phyloP scores from a whole-genome alignment of 2,329 filamentous ascomycete genomes.

The Paraphoma chrysanthemicola region DNA sequence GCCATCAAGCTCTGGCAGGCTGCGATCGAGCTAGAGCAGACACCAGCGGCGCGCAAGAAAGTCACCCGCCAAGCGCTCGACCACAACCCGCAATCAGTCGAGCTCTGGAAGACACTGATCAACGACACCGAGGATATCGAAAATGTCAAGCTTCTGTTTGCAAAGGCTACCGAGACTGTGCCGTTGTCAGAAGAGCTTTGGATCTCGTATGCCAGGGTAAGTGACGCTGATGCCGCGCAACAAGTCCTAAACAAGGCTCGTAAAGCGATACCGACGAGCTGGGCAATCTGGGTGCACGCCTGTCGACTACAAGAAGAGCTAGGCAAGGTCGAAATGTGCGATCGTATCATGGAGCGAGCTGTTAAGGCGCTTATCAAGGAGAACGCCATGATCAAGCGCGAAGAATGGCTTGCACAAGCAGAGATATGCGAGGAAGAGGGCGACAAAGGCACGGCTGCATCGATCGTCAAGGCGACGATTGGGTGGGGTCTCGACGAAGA shows the following conservation, averaged over 20 bases:
- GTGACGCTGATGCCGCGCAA: slow-evolving; percentile 89
- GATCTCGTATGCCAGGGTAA: slow-evolving; percentile 89
- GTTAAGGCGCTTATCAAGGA: slow-evolving; percentile 87
- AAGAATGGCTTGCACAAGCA: slow-evolving; percentile 95
- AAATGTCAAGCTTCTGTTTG: slow-evolving; percentile 86
- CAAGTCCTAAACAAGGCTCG: slow-evolving; percentile 94
- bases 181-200: slow-evolving; percentile 93
- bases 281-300: slow-evolving; percentile 97
- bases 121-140: slow-evolving; percentile 91
- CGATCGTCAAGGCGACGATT: slow-evolving; percentile 90
- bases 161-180: slow-evolving; percentile 95
- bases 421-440: slow-evolving; percentile 95
- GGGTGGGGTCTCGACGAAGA: slow-evolving; percentile 95
- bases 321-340: slow-evolving; percentile 76
- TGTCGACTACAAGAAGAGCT: slow-evolving; percentile 89
- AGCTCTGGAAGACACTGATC: slow-evolving; percentile 97
- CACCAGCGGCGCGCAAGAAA: slow-evolving; percentile 84
- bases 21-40: slow-evolving; percentile 89
- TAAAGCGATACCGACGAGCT: slow-evolving; percentile 89
- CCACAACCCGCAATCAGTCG: slow-evolving; percentile 90
- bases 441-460: slow-evolving; percentile 82
- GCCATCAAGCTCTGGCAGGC: slow-evolving; percentile 93
- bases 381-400: slow-evolving; percentile 94
- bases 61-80: slow-evolving; percentile 91
- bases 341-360: slow-evolving; percentile 91